Conservation (phyloP, 108 stramenopile species). For the Cyclotella sp. region DNA sequence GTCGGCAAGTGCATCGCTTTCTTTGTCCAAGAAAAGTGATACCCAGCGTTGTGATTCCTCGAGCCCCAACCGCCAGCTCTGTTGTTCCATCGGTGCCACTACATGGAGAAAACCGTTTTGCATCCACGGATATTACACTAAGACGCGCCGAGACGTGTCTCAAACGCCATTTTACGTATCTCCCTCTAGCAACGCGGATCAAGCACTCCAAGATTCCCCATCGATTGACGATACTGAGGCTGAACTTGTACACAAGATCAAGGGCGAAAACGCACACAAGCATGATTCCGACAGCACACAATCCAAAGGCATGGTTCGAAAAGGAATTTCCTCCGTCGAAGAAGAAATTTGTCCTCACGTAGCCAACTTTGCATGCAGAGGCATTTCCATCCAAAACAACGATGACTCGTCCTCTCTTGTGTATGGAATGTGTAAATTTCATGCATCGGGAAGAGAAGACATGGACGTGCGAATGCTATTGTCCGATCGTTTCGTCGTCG, state of each 20-base stretch:
- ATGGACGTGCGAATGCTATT: constrained; percentile 91
- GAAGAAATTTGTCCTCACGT: constrained; percentile 74
- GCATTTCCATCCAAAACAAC: constrained; percentile 73
- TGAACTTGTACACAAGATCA: background rate
- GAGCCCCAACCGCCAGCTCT: background rate
- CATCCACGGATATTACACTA: constrained; percentile 75
- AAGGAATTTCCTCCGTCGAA: constrained; percentile 80
- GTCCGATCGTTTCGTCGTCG: constrained; percentile 42
- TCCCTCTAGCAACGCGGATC: background rate
- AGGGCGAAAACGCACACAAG: background rate
- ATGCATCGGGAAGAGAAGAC: constrained; percentile 91
- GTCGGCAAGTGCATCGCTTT: background rate
- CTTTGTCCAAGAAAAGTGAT: background rate
- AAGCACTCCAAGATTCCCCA: background rate
- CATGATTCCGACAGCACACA: constrained; percentile 3
- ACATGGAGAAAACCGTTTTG: constrained; percentile 75
- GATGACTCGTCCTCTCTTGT: constrained; percentile 25
- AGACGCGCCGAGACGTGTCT: constrained; percentile 71
- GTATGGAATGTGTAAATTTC: constrained; percentile 84
- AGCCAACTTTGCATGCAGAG: constrained; percentile 47
- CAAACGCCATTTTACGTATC: constrained; percentile 84
- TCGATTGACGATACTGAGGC: background rate
- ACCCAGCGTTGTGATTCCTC: background rate
- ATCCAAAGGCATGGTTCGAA: constrained; percentile 42
- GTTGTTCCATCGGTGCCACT: constrained; percentile 47